Evolutionary conservation across 2,329 filamentous ascomycete genomes (phyloP).

Genomic region (Botrytis galanthina): DNA sequence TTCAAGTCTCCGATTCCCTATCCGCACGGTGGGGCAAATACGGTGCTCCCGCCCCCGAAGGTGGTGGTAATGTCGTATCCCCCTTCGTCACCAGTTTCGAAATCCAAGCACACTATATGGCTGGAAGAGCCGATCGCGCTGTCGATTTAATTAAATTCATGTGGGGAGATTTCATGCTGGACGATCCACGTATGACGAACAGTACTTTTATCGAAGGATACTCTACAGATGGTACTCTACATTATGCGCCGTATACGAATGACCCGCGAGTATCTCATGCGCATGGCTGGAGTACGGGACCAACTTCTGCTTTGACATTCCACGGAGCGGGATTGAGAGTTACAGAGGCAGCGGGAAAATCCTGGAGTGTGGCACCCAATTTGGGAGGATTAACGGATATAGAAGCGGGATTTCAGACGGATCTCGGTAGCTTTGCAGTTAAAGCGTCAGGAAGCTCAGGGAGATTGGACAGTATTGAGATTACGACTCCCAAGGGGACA

Average conservation of each 20-base stretch:
- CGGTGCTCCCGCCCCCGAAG: conserved; percentile 54
- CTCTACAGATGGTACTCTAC: conserved; percentile 50
- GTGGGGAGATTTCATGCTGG: conserved; percentile 60
- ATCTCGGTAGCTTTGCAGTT: conserved; percentile 42
- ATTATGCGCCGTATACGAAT: conserved; percentile 47
- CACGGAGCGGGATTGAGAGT: conserved; percentile 45
- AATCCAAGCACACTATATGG: conserved; percentile 54
- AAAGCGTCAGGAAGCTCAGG: conserved; percentile 4
- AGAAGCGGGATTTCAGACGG: conserved; percentile 44
- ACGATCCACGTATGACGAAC: conserved; percentile 55
- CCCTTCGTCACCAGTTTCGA: conserved; percentile 60
- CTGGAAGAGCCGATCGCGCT: conserved; percentile 49
- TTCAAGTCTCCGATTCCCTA: conserved; percentile 35
- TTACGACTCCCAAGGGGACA: background rate
- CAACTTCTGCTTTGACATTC: conserved; percentile 47
- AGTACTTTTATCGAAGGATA: conserved; percentile 61
- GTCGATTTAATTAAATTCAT: conserved; percentile 53
- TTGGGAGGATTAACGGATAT: conserved; percentile 42
- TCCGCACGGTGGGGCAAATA: conserved; percentile 50
- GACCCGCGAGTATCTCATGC: conserved; percentile 47
- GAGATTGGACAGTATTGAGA: background rate
- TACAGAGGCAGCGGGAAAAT: conserved; percentile 39
- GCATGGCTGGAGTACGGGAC: conserved; percentile 51
- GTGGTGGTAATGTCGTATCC: conserved; percentile 53
- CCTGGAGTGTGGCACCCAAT: conserved; percentile 43